Evolutionary conservation across 148 eudicot species (phyloP).

Genomic region (Vaccinium macrocarpon): DNA sequence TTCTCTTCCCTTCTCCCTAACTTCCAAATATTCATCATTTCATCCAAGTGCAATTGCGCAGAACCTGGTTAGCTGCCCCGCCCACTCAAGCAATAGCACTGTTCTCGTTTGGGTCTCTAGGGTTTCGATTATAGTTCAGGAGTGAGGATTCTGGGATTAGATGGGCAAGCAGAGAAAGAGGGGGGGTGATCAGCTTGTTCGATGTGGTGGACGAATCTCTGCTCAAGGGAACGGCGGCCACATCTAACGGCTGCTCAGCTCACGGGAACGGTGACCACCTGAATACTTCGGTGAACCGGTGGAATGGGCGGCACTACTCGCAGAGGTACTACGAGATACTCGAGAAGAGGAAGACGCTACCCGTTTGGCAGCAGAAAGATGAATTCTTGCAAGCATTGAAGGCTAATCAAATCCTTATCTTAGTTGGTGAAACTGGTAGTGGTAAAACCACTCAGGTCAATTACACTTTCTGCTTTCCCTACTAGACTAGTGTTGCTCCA

Average conservation of each 20-base stretch:
- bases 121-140: neutral
- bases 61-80: too few species aligned
- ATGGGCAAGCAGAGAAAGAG: conserved; percentile 93
- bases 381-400: conserved; percentile 65
- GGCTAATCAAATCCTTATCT: conserved; percentile 58
- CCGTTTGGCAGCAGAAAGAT: conserved; percentile 95
- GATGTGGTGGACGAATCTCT: conserved; percentile 76
- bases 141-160: neutral
- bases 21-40: too few species aligned
- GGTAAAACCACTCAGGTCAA: conserved; percentile 97
- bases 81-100: too few species aligned
- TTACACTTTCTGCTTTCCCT: too few species aligned
- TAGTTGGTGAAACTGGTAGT: conserved; percentile 99
- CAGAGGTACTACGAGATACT: conserved; percentile 68
- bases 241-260: conserved; percentile 39
- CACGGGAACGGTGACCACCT: conserved; percentile 3
- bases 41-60: too few species aligned
- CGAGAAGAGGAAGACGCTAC: conserved; percentile 82
- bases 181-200: conserved; percentile 76
- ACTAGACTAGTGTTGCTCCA: too few species aligned
- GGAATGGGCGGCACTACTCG: conserved; percentile 74
- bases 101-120: neutral
- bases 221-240: conserved; percentile 16
- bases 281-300: conserved; percentile 41
- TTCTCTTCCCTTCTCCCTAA: too few species aligned